A percentile compares a stretch with the other conserved stretches of the same genome.
phyloP scores from a whole-genome alignment of 2,329 filamentous ascomycete genomes.

The Cytospora leucostoma region DNA sequence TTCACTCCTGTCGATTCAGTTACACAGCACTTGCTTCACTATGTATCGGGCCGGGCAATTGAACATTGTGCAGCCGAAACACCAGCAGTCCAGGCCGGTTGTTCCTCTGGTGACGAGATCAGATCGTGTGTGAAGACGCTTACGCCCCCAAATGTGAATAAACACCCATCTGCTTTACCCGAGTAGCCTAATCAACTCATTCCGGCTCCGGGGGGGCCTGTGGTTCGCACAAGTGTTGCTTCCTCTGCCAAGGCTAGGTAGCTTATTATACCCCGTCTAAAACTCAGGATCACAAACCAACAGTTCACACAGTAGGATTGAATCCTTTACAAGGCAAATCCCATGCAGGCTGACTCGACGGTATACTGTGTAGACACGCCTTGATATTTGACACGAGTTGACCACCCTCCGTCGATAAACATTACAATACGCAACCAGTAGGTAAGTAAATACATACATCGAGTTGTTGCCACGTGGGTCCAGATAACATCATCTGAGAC shows the following conservation, averaged over 20 bases:
- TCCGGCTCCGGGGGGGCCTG: background rate
- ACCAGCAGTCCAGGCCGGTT: background rate
- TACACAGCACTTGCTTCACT: background rate
- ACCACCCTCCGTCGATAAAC: too few relatives aligned
- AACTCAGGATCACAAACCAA: background rate
- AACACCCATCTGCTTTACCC: background rate
- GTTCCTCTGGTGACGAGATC: background rate
- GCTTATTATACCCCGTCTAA: background rate
- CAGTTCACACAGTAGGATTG: background rate
- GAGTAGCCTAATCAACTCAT: background rate
- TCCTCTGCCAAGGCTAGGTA: background rate
- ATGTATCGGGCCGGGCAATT: background rate
- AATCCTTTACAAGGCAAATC: background rate
- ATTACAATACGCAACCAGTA: background rate
- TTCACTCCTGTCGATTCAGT: conserved; percentile 17
- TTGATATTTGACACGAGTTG: background rate
- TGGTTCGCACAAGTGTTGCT: background rate
- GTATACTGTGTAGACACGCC: background rate
- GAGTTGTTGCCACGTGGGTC: conserved; percentile 13
- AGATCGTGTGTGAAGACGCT: background rate
- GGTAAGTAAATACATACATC: background rate
- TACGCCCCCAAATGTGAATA: background rate
- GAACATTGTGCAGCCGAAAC: conserved; percentile 2
- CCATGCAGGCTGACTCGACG: background rate
- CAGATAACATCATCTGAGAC: conserved; percentile 9